Evolutionary conservation across 129 eudicot genomes (phyloP), one percentile per base, ranked within the genome.

Genomic region (Rutidosis leptorrhynchoides): DNA sequence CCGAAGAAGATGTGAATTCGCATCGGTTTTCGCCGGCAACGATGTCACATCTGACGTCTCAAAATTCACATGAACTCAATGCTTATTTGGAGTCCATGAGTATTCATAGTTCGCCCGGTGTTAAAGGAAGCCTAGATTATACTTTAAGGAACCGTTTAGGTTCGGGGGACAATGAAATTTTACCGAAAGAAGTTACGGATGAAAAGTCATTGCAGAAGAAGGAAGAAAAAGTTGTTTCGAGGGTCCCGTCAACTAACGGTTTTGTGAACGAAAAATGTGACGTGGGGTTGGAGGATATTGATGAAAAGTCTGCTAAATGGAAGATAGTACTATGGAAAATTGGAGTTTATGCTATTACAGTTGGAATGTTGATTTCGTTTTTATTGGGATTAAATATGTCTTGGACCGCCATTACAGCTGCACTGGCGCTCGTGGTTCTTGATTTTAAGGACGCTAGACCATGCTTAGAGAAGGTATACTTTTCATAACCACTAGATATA

Each of bases 1-100:
- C 83, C 9, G 84, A 87, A 40, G 94, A 83, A 11, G 93, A 87
- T 17, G 78, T 87, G 64, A 46, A 37, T 37, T 83, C 83, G 7
- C 97, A 91, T 71, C 71, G 93, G 7, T 91, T 91, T 78, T 87
- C 97, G n/a, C 97, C 97, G 0, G 97, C 97, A 40, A 84, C 90
- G 33, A 67, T 90, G 97, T 84, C 97, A 5, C 97, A 90, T 81
- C 65, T 54, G 6, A 63, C 78, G 9, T 83, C 95, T 25, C 32
- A 69, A 22, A 79, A 66, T 64, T 84, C 93, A 29, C 78, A 73
- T 21, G 89, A 80, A 29, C 25, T 65, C 48, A 33, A n/a, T 30
- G 48, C 62, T 55, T 20, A 48, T 59, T 40, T 76, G 62, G 94
- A 89, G 19, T 49, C 65, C n/a, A 11, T 32, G 35, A 83, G 58